Conservation (phyloP, 148 eudicot species). For the Selenicereus undatus region DNA sequence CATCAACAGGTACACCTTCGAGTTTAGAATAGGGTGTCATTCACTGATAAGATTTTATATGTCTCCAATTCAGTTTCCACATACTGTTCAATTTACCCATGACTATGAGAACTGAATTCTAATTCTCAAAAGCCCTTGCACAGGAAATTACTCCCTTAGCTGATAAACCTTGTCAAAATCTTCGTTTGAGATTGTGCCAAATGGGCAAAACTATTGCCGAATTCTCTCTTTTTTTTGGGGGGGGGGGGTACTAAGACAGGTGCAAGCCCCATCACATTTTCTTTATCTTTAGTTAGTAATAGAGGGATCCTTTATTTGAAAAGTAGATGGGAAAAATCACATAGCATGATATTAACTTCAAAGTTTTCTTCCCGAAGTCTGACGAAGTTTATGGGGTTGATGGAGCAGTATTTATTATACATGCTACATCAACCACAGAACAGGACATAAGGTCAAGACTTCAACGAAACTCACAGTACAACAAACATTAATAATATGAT, state of each 20-base stretch:
- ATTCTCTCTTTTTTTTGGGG: no score
- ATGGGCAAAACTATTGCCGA: no score
- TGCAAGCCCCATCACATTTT: no score
- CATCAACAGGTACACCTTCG: background rate
- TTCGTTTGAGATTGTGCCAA: no score
- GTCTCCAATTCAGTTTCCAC: background rate
- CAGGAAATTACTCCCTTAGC: background rate
- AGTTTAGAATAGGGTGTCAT: background rate
- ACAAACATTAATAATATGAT: background rate
- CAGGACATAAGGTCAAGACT: background rate
- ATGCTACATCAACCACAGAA: constrained; percentile 1
- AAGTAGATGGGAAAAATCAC: background rate
- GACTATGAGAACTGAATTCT: background rate
- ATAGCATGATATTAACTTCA: background rate
- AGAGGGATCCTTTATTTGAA: background rate
- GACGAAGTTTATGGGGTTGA: background rate
- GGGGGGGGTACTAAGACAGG: no score
- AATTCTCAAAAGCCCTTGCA: background rate
- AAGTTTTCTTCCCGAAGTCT: background rate
- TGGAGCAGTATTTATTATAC: background rate
- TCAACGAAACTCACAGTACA: background rate
- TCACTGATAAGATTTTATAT: background rate
- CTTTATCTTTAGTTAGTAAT: no score
- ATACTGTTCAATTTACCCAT: background rate
- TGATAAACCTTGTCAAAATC: background rate